Conservation (phyloP, 352 stramenopile species). For the Pythium insidiosum region DNA sequence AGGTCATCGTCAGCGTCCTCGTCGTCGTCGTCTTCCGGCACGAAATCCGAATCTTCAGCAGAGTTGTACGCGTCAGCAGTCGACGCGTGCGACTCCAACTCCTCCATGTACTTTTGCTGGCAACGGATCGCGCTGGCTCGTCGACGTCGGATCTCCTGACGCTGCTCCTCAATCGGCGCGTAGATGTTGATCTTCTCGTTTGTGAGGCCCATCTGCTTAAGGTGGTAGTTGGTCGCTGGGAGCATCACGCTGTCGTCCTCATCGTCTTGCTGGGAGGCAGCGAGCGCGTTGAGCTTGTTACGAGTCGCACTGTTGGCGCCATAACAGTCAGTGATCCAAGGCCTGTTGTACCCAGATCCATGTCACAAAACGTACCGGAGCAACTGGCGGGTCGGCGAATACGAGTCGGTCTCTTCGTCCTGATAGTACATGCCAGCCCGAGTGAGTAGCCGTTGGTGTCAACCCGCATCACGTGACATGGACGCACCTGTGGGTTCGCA, state of each 20-base stretch:
- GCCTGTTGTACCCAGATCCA: not conserved
- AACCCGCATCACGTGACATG: too few relatives aligned
- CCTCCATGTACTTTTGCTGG: slow-evolving; percentile 32
- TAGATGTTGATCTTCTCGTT: slow-evolving; percentile 81
- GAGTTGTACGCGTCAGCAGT: slow-evolving; percentile 39
- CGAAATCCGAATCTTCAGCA: slow-evolving; percentile 58
- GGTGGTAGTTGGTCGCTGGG: slow-evolving; percentile 67
- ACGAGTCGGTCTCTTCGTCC: slow-evolving; percentile 1
- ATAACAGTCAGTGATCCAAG: not conserved
- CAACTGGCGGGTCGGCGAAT: slow-evolving; percentile 20
- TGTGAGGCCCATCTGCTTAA: slow-evolving; percentile 63
- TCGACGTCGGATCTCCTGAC: slow-evolving; percentile 51
- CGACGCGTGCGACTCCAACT: slow-evolving; percentile 3
- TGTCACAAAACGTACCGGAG: slow-evolving; percentile 14
- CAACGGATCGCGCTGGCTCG: slow-evolving; percentile 37
- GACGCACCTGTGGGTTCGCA: slow-evolving; percentile 1
- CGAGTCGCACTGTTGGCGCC: slow-evolving; percentile 17
- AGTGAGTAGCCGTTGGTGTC: too few relatives aligned
- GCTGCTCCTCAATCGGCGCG: slow-evolving; percentile 48
- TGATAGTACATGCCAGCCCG: not conserved
- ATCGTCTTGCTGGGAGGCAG: slow-evolving; percentile 6
- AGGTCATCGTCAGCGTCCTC: slow-evolving; percentile 18
- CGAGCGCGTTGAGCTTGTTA: slow-evolving; percentile 27
- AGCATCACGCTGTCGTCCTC: not conserved
- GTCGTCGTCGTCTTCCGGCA: slow-evolving; percentile 28